Base-by-base conservation (phyloP, 768 basidiomycete genomes). In the Saitozyma podzolica region DNA sequence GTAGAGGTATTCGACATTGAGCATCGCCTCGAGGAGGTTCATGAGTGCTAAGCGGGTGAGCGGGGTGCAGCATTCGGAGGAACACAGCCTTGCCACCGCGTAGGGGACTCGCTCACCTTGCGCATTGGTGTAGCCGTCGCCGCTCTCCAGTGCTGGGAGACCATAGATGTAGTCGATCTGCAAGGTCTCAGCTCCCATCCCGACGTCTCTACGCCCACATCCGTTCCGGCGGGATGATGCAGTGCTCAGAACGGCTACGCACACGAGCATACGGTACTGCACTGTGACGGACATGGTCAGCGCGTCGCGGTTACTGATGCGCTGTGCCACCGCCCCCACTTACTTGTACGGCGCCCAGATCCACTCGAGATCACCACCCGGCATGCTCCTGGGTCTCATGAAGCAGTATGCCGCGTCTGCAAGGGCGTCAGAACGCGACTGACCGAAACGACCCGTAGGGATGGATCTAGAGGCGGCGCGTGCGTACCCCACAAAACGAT, bases 341-440 rank as follows among this genome's bases (percentile, higher is more conserved):
- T 63, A 78, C 29, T 83, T 84, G 73, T 94, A 94, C 2, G 91
- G 91, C 62, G 84, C 82, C 92, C 92, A 95, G 50, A 94, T 84
- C 92, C 91, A 94, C 69, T 92, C 89, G 51, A 93, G 82, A 78
- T 93, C 91, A 2, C 92, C 92, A 0, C 90, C 91, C 67, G 81
- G 81, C 87, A 93, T 90, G 4, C 91, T 92, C 19, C 91, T 85
- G 17, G 92, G 92, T 43, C 91, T 20, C 16, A 64, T 51, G 48
- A 76, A 73, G 52, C 72, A 75, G 63, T 77, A 77, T 0, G 59
- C 62, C 39, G 74, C 72, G 57, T 77, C 75, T 76, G 43, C 17
- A 37, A 48, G 48, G 2, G 29, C 5, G 29, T 17, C 29, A 51
- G n/a, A n/a, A n/a, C n/a, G n/a, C n/a, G n/a, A n/a, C n/a, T n/a